Base-by-base conservation (phyloP, 805 yeast genomes). In the Candida mattraensis region DNA sequence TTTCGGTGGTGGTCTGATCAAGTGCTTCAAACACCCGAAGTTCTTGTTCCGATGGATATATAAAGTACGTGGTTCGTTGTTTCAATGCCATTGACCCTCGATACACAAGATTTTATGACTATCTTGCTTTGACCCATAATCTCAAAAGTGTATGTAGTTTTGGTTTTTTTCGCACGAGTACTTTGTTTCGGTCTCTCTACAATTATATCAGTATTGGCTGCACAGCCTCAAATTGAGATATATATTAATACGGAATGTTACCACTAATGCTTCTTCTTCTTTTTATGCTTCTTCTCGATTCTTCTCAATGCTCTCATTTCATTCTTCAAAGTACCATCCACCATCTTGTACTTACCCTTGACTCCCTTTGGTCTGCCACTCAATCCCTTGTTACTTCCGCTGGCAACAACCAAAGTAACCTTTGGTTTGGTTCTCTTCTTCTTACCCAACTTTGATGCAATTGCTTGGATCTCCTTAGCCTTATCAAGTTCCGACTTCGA, bases 301-400 rank as follows among this genome's bases (percentile, higher is more conserved):
- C 98, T 80, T 57, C 76, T 81, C 56, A 91, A 70, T 10, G 98
- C 96, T 50, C 99, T 74, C 72, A 84, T 89, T 67, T 93, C 99
- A 63, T 93, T 93, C 85, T 93, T 93, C 83, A 87, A 71, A 14
- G 82, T 86, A 72, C 98, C 98, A 66, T 93, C 99, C 51, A 93
- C 98, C 99, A 93, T 93, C 82, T 87, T 93, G 70, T 93, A 93
- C 61, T 87, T 88, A 66, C 99, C 99, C 63, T 81, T 87, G 50
- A 93, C 79, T 61, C 99, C 99, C 67, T 78, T 83, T 26, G 99
- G 99, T 69, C 99, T 83, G 37, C 99, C 99, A 50, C 85, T 70
- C 34, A 89, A 66, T 40, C 96, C 95, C 61, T 70, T 84, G 64
- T 93, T 89, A 23, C 69, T 61, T 54, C 98, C 98, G 32, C 70